phyloP scores from a whole-genome alignment of 1,284 basidiomycete species.

The Cryptococcus maquisensis region DNA sequence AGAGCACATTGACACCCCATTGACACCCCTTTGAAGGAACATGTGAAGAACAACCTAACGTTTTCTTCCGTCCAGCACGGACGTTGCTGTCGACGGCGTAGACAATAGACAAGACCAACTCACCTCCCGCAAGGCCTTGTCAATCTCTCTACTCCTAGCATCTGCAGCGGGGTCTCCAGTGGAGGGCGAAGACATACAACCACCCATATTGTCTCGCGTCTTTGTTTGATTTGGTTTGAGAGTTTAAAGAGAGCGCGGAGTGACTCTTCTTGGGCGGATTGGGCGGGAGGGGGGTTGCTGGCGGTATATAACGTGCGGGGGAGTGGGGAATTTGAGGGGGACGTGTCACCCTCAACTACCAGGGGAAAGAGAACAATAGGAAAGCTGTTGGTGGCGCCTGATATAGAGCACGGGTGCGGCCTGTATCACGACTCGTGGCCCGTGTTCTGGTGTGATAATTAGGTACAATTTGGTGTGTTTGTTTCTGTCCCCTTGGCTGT shows the following conservation, averaged over 20 bases:
- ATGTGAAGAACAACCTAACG: background rate
- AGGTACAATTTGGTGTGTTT: too few species aligned
- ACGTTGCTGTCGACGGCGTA: background rate
- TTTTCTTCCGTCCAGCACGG: background rate
- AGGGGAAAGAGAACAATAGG: too few species aligned
- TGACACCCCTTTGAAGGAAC: background rate
- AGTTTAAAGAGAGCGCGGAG: too few species aligned
- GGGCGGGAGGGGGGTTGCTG: too few species aligned
- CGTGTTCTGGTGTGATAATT: too few species aligned
- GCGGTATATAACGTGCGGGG: too few species aligned
- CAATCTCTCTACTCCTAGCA: slow-evolving; percentile 55
- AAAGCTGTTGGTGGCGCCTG: too few species aligned
- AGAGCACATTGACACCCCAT: background rate
- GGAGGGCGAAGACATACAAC: slow-evolving; percentile 62
- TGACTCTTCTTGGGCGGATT: too few species aligned
- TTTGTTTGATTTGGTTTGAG: background rate
- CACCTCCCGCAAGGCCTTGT: slow-evolving; percentile 62
- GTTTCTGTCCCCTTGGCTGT: too few species aligned
- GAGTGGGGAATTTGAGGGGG: too few species aligned
- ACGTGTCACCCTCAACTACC: too few species aligned
- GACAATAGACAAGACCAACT: slow-evolving; percentile 25
- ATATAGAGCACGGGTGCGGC: background rate
- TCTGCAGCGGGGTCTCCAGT: slow-evolving; percentile 34
- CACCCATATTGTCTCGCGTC: slow-evolving; percentile 59
- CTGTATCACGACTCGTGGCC: background rate